A percentile compares a stretch with the other conserved stretches of the same genome.
Evolutionary conservation across 148 eudicot species (phyloP).

Genomic region (Chenopodium quinoa): DNA sequence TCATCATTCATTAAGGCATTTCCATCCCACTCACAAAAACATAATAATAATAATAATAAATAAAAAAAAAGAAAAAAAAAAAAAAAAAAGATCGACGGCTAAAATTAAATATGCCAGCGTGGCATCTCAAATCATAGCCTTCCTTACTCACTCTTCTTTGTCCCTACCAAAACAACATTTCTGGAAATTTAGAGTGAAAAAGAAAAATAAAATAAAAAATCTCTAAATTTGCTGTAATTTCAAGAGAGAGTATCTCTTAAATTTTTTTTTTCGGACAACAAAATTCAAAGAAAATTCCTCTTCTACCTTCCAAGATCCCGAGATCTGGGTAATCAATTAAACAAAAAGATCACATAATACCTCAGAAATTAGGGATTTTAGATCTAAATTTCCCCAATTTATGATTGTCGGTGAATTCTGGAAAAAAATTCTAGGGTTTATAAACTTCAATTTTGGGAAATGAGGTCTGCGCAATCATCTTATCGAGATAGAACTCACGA

Average conservation of each 20-base stretch:
- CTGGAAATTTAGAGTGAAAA: too few relatives aligned
- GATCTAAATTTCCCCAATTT: conserved; percentile 14
- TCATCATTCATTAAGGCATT: too few relatives aligned
- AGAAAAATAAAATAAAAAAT: too few relatives aligned
- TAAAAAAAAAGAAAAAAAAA: too few relatives aligned
- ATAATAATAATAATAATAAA: too few relatives aligned
- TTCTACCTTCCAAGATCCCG: neutral
- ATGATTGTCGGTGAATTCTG: neutral
- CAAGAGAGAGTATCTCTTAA: neutral
- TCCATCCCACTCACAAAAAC: too few relatives aligned
- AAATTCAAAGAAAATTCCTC: neutral
- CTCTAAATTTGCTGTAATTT: neutral
- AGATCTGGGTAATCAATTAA: neutral
- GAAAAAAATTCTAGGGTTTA: neutral
- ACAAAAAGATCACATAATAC: neutral
- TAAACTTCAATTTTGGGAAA: neutral
- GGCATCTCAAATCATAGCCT: conserved; percentile 10
- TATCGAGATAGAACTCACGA: conserved; percentile 73
- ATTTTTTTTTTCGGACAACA: neutral
- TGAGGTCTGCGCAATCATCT: conserved; percentile 54
- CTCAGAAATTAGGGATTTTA: neutral
- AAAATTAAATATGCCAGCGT: neutral
- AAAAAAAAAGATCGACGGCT: neutral
- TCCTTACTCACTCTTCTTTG: neutral
- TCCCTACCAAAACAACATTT: too few relatives aligned